Evolutionary conservation across 2,329 filamentous ascomycete species (phyloP).

Genomic region (Penicillium brasilianum): DNA sequence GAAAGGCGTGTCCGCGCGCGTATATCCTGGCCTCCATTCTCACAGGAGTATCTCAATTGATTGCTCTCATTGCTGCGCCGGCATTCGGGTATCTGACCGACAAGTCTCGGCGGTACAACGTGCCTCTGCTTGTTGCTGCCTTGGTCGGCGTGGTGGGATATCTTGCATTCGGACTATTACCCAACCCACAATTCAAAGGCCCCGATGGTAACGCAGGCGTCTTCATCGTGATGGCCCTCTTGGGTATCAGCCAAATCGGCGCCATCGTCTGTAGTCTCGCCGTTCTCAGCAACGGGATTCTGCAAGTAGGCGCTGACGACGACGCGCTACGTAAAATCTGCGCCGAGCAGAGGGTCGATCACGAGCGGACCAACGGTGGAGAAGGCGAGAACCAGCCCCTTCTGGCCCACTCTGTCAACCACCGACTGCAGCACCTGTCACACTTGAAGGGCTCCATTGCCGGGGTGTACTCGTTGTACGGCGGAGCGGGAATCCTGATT

Average conservation of each 20-base stretch:
- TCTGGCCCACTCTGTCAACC: constrained; percentile 27
- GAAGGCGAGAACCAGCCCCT: constrained; percentile 40
- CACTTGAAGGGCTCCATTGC: constrained; percentile 90
- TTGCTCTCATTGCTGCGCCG: constrained; percentile 83
- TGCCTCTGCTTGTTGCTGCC: constrained; percentile 75
- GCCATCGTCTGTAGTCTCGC: constrained; percentile 96
- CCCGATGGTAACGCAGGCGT: constrained; percentile 71
- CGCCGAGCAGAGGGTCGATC: constrained; percentile 15
- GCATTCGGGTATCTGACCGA: constrained; percentile 86
- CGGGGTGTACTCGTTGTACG: constrained; percentile 89
- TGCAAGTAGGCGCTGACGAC: constrained; percentile 49
- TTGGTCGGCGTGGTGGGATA: constrained; percentile 80
- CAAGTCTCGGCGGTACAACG: constrained; percentile 67
- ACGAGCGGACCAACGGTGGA: constrained; percentile 17
- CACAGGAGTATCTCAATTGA: constrained; percentile 85
- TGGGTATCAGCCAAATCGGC: constrained; percentile 93
- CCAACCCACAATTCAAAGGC: constrained; percentile 75
- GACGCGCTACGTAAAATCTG: constrained; percentile 25
- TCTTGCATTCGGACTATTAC: constrained; percentile 72
- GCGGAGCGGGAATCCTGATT: constrained; percentile 85
- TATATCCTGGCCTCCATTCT: constrained; percentile 87
- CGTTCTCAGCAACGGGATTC: constrained; percentile 79
- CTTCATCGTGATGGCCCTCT: constrained; percentile 76
- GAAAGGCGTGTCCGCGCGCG: constrained; percentile 80
- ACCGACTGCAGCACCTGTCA: constrained; percentile 45